These are phyloP conservation scores for Grosmannia clavigera DNA, from an alignment of 2,329 filamentous ascomycete genomes.

Conservation along the genomic window DNA sequence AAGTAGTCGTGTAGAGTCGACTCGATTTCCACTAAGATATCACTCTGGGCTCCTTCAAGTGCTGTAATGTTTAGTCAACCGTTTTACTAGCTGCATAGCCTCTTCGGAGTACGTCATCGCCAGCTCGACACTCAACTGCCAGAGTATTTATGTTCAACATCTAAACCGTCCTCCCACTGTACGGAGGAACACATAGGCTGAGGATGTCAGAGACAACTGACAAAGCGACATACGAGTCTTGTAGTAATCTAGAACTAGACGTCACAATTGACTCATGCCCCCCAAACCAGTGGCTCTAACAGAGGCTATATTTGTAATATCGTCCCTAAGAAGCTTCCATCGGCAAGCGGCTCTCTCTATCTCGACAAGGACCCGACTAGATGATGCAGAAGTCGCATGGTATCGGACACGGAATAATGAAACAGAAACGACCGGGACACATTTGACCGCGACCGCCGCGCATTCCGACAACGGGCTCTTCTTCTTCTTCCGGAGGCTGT, in stretches of 20 bases:
- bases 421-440: conserved; percentile 26
- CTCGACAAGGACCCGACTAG: not conserved
- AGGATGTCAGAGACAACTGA: not conserved
- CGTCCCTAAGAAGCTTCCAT: not conserved
- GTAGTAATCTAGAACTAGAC: not conserved
- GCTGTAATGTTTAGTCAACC: too few relatives aligned
- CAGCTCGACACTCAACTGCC: too few relatives aligned
- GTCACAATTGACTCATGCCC: not conserved
- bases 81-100: too few relatives aligned
- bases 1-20: too few relatives aligned
- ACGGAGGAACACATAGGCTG: not conserved
- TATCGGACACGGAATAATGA: conserved; percentile 25
- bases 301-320: not conserved
- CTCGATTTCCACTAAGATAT: too few relatives aligned
- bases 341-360: not conserved
- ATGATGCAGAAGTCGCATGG: conserved; percentile 27
- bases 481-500: not conserved
- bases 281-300: too few relatives aligned
- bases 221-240: not conserved
- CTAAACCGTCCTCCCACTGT: too few relatives aligned
- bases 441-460: conserved; percentile 12
- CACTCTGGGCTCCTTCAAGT: too few relatives aligned
- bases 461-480: not conserved
- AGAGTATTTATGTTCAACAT: too few relatives aligned
- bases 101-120: too few relatives aligned